Conservation (phyloP, 2,329 filamentous ascomycete species). For the Achaetomium macrosporum region DNA sequence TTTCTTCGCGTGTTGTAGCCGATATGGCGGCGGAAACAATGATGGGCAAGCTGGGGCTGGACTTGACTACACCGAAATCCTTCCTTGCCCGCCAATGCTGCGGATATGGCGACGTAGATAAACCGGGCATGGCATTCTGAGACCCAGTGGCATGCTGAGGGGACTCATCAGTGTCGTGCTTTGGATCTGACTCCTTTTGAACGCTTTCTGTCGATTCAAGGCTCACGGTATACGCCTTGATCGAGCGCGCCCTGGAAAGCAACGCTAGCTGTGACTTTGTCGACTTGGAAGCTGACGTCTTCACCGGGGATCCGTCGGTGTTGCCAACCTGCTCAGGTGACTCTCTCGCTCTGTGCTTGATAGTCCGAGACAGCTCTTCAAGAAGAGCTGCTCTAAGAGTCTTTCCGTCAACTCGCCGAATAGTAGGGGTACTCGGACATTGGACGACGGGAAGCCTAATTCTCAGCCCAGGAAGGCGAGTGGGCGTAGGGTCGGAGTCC, state of each 20-base stretch:
- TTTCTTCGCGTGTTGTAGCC: conserved; percentile 7
- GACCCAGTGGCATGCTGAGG: neutral
- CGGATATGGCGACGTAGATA: conserved; percentile 18
- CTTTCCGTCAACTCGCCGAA: neutral
- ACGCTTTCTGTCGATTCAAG: conserved; percentile 26
- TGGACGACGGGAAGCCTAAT: neutral
- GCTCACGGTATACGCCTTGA: conserved; percentile 11
- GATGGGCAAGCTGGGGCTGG: conserved; percentile 17
- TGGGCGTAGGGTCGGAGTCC: neutral
- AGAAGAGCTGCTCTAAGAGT: neutral
- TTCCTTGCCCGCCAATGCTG: conserved; percentile 13
- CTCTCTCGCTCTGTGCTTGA: neutral
- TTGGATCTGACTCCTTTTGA: conserved; percentile 14
- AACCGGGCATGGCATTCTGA: neutral
- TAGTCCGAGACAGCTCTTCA: neutral
- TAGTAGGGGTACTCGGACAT: neutral
- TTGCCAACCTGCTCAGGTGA: neutral
- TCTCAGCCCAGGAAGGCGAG: no score
- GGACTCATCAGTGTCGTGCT: no score
- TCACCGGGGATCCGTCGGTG: neutral
- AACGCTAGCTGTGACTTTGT: conserved; percentile 14
- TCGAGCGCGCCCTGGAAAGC: conserved; percentile 11
- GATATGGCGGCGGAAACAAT: conserved; percentile 19
- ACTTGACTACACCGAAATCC: conserved; percentile 13
- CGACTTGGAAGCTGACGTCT: neutral